Conservation (phyloP, 2,329 filamentous ascomycete genomes). For the Sordariomycetes sp. region DNA sequence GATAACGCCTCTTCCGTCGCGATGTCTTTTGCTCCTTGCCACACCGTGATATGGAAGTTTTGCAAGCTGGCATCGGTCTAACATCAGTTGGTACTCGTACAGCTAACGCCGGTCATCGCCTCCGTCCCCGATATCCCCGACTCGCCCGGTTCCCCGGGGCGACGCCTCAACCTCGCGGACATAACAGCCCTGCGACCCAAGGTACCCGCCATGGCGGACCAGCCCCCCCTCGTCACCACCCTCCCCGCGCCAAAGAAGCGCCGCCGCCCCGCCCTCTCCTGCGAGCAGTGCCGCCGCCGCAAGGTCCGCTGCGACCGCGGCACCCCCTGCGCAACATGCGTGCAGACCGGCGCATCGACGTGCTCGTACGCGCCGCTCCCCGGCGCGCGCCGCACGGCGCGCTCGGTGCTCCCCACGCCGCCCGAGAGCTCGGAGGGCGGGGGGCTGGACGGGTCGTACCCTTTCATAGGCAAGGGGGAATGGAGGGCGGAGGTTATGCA, state of each 20-base stretch:
- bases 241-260: constrained; percentile 17
- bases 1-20: not conserved
- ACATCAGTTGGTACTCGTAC: too few relatives aligned
- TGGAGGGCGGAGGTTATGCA: not conserved
- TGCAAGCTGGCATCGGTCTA: too few relatives aligned
- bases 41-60: too few relatives aligned
- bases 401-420: not conserved
- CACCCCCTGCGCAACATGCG: constrained; percentile 44
- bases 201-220: not conserved
- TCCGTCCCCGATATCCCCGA: not conserved
- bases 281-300: constrained; percentile 41
- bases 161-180: not conserved
- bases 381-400: not conserved
- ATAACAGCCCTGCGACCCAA: not conserved
- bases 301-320: constrained; percentile 50
- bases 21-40: too few relatives aligned
- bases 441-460: not conserved
- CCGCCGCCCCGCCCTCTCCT: constrained; percentile 30
- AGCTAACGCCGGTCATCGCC: too few relatives aligned
- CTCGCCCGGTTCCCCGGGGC: not conserved
- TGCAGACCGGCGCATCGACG: constrained; percentile 36
- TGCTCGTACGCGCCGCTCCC: constrained; percentile 33
- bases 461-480: not conserved
- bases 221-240: not conserved
- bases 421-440: not conserved